phyloP scores from a whole-genome alignment of 805 yeast species.

The Kuraishia cidri region DNA sequence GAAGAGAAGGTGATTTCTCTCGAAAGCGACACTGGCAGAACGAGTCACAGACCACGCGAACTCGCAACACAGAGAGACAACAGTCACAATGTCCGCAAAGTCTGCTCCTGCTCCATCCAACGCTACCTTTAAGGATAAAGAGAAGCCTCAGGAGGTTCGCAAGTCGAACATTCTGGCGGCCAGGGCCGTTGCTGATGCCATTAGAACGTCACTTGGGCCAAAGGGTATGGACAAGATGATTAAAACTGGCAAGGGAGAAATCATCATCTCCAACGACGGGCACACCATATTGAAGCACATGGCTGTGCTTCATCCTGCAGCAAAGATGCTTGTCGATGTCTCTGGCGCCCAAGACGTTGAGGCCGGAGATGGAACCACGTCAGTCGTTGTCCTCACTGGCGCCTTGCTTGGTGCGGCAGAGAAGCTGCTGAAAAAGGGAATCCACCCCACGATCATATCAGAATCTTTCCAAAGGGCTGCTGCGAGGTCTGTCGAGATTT shows the following conservation, averaged over 20 bases:
- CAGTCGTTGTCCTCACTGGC: conserved; percentile 94
- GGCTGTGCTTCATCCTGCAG: conserved; percentile 99
- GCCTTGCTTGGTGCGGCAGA: conserved; percentile 94
- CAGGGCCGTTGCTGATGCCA: conserved; percentile 90
- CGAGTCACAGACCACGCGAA: too few relatives aligned
- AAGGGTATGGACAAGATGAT: conserved; percentile 99
- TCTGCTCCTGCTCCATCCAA: conserved; percentile 57
- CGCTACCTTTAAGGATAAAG: conserved; percentile 87
- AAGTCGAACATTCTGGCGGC: conserved; percentile 86
- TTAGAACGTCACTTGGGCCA: conserved; percentile 93
- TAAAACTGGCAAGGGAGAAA: conserved; percentile 86
- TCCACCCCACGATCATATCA: conserved; percentile 92
- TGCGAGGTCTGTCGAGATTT: conserved; percentile 67
- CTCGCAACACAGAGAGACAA: too few relatives aligned
- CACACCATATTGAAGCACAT: conserved; percentile 94
- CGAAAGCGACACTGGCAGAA: not conserved
- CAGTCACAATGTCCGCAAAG: conserved; percentile 12
- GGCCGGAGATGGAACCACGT: conserved; percentile 99
- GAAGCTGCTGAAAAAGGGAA: conserved; percentile 76
- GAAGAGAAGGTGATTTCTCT: not conserved
- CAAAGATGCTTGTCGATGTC: conserved; percentile 92
- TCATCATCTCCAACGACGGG: conserved; percentile 95
- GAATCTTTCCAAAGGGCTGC: conserved; percentile 93
- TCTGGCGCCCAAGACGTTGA: conserved; percentile 97
- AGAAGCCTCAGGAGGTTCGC: conserved; percentile 92